These are phyloP conservation scores for Quercus suber DNA, from an alignment of 306 rosid genomes.

Conservation along the genomic window DNA sequence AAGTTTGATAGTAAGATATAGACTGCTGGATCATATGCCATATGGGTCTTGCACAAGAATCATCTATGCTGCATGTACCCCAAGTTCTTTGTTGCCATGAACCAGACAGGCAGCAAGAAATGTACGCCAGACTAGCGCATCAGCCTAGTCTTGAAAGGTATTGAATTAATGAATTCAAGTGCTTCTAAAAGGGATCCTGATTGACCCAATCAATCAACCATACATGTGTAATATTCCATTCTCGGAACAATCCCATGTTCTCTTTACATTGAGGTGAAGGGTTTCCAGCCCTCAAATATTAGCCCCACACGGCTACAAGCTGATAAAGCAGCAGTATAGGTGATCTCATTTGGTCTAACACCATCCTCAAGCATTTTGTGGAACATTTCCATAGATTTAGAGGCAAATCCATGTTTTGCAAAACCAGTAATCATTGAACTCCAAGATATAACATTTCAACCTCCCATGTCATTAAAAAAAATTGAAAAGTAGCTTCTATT, in stretches of 20 bases:
- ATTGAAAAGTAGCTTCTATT: background rate
- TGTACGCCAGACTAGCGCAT: no score
- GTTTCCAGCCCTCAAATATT: conserved; percentile 55
- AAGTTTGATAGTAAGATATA: no score
- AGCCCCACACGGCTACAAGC: conserved; percentile 70
- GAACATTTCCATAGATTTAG: conserved; percentile 52
- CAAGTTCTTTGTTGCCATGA: no score
- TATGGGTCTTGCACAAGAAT: no score
- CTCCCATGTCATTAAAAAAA: conserved; percentile 12
- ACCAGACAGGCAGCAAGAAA: no score
- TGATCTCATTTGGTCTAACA: conserved; percentile 56
- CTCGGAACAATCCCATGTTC: conserved; percentile 46
- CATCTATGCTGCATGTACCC: no score
- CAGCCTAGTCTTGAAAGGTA: no score
- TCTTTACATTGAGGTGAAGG: conserved; percentile 47
- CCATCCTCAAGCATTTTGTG: conserved; percentile 50
- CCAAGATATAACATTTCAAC: conserved; percentile 61
- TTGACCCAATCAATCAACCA: no score
- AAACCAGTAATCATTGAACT: conserved; percentile 56
- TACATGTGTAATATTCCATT: conserved; percentile 47
- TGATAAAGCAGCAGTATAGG: conserved; percentile 62
- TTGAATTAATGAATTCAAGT: no score
- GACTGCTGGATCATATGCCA: no score
- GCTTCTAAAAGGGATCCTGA: no score
- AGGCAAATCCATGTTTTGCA: conserved; percentile 62